Percentiles rank a stretch among this genome's conserved stretches.
Conservation (phyloP, 345 rosid genomes). For the Acer campestre region DNA sequence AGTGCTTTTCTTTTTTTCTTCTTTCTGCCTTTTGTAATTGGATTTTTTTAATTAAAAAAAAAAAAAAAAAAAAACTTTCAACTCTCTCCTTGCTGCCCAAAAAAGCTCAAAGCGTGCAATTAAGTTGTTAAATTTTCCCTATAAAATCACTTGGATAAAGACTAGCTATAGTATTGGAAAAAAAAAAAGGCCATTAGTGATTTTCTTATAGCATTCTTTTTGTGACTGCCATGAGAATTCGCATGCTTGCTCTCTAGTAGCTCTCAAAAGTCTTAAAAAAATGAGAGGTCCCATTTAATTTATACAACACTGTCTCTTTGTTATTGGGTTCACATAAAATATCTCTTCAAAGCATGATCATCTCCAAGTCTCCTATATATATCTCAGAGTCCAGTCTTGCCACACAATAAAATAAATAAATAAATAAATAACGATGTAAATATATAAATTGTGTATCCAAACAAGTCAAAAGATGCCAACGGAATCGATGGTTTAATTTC, state of each 20-base stretch:
- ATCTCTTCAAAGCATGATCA: background rate
- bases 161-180: background rate
- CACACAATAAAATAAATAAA: background rate
- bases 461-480: slow-evolving; percentile 35
- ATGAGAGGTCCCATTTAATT: background rate
- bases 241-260: background rate
- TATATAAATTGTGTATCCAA: background rate
- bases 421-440: background rate
- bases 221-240: background rate
- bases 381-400: background rate
- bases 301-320: background rate
- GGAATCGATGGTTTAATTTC: slow-evolving; percentile 19
- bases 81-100: slow-evolving; percentile 3
- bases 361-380: background rate
- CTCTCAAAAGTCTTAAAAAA: background rate
- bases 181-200: background rate
- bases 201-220: background rate
- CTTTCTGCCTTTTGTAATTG: slow-evolving; percentile 12
- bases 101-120: slow-evolving; percentile 10
- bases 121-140: slow-evolving; percentile 6
- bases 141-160: slow-evolving; percentile 9
- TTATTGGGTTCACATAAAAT: slow-evolving; percentile 13
- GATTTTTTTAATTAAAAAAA: background rate
- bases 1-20: slow-evolving; percentile 4
- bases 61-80: background rate